These are phyloP conservation scores for Penicillium olsonii DNA, from an alignment of 2,329 filamentous ascomycete genomes.

Conservation along the genomic window DNA sequence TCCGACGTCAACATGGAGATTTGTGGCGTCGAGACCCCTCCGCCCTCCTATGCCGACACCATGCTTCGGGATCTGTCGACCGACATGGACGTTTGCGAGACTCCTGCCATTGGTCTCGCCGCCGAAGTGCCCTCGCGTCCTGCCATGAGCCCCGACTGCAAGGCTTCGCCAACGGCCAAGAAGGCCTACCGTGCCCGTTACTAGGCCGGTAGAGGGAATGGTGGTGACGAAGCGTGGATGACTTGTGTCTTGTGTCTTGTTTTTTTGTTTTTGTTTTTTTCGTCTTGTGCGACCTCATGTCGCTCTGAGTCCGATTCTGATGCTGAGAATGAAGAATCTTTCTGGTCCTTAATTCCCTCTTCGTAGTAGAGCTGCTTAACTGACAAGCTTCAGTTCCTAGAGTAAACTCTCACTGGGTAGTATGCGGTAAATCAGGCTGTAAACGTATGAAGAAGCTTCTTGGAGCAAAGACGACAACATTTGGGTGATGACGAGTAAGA, in stretches of 20 bases:
- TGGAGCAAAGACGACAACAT: no score
- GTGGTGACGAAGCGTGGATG: no score
- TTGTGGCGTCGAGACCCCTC: neutral
- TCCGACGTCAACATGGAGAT: neutral
- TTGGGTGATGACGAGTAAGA: no score
- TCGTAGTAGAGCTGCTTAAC: no score
- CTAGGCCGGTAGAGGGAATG: neutral
- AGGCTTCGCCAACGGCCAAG: neutral
- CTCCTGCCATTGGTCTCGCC: neutral
- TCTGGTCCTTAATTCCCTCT: neutral
- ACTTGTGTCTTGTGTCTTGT: no score
- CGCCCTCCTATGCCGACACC: neutral
- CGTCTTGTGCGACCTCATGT: neutral
- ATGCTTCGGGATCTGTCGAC: neutral
- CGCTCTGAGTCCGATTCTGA: neutral
- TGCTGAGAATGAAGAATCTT: neutral
- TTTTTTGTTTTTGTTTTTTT: neutral
- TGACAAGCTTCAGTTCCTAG: no score
- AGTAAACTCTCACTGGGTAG: no score
- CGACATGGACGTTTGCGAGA: constrained; percentile 3
- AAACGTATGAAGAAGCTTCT: no score
- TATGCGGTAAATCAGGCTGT: no score
- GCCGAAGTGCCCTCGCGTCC: neutral
- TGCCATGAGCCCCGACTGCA: neutral
- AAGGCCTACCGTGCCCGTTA: neutral